phyloP scores from a whole-genome alignment of 1,284 basidiomycete genomes.

The Hemileia vastatrix region DNA sequence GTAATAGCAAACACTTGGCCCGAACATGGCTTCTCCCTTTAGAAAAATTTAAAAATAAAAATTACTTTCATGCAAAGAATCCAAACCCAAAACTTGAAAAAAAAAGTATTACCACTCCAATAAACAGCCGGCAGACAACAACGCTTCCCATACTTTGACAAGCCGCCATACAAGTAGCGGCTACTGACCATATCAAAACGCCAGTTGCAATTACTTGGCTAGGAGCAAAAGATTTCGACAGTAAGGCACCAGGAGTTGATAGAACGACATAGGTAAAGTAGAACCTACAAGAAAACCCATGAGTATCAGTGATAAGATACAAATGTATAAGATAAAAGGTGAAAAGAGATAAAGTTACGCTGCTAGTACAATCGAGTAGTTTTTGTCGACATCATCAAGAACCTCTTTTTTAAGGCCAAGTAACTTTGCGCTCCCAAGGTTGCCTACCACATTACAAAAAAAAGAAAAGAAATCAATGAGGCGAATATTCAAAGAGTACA shows the following conservation, averaged over 20 bases:
- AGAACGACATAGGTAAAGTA: background rate
- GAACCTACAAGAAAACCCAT: no score
- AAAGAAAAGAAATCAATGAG: background rate
- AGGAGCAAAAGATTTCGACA: background rate
- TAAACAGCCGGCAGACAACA: background rate
- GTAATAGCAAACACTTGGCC: constrained; percentile 62
- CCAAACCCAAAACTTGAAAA: constrained; percentile 57
- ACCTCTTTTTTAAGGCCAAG: background rate
- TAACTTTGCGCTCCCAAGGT: background rate
- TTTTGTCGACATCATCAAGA: background rate
- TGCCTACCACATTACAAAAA: background rate
- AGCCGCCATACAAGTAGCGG: background rate
- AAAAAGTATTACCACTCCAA: constrained; percentile 45
- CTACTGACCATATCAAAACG: background rate
- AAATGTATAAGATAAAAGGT: no score
- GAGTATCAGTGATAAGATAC: no score
- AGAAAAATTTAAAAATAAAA: no score
- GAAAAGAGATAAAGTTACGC: background rate
- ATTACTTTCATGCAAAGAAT: no score
- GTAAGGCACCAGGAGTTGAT: background rate
- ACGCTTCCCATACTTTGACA: background rate
- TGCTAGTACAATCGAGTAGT: background rate
- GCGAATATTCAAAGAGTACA: no score
- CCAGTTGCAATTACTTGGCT: background rate
- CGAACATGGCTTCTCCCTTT: constrained; percentile 56